Evolutionary conservation across 2,329 filamentous ascomycete genomes (phyloP), one percentile per base, ranked within the genome.

Genomic region (Boeremia lycopersici): DNA sequence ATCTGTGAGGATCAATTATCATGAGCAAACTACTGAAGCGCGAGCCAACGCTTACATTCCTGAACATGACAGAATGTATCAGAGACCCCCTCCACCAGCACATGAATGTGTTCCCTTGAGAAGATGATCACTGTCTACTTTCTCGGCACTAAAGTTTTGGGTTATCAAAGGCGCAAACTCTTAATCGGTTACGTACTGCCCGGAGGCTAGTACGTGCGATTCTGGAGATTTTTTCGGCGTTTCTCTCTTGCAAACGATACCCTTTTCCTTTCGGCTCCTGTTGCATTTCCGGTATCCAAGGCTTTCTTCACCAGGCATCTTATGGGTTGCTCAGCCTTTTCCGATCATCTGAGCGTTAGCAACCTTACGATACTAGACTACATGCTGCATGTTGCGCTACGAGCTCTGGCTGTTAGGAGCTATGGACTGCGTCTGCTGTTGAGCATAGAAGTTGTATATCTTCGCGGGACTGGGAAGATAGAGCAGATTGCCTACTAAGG

Each of bases 161-260:
- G 13, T 35, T 34, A 19, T 23, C 36, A 7, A 33, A 2, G 34
- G 19, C 11, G 31, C 12, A 47, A 29, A 36, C 34, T n/a, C 15
- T 11, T 2, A 4, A 23, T 12, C 30, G 28, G 8, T 11, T 34
- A 8, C 47, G 13, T 49, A 50, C 36, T 41, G 25, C 25, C 26
- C 17, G 15, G n/a, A 29, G 19, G 17, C 13, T 33, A 46, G 45
- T 38, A 40, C 53, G 40, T 40, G 34, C 48, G 49, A 54, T 44
- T 31, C 33, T 51, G 34, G 40, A 36, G 59, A 45, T 57, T 57
- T 63, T 57, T 34, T 42, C 48, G 39, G 60, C 48, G 51, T 60
- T 23, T 62, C 19, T 50, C 34, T 56, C 48, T 46, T 54, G 49
- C 48, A 48, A 59, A 63, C 42, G 64, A 69, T 68, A 69, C 67